Conservation (phyloP, 805 yeast genomes). For the Candida silvicultrix region DNA sequence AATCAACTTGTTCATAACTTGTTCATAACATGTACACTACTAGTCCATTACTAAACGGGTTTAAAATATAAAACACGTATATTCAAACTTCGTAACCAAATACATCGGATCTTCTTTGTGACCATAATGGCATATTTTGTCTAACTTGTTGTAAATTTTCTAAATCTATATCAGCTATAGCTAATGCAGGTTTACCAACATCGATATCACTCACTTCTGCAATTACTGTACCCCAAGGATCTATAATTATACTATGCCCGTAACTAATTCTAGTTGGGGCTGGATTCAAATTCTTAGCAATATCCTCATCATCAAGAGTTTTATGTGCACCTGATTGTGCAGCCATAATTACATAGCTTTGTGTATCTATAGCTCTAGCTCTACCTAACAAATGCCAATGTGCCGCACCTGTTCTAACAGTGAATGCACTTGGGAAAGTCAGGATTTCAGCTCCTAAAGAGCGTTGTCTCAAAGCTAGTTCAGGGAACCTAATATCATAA, state of each 20-base stretch:
- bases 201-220: slow-evolving; percentile 47
- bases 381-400: slow-evolving; percentile 82
- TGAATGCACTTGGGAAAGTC: slow-evolving; percentile 89
- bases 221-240: slow-evolving; percentile 84
- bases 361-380: slow-evolving; percentile 86
- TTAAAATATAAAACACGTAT: too few species aligned
- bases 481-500: slow-evolving; percentile 87
- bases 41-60: too few species aligned
- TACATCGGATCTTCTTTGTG: slow-evolving; percentile 63
- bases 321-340: slow-evolving; percentile 71
- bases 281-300: slow-evolving; percentile 17
- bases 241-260: slow-evolving; percentile 84
- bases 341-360: slow-evolving; percentile 81
- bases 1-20: too few species aligned
- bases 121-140: slow-evolving; percentile 68
- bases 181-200: slow-evolving; percentile 35
- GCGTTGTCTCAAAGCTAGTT: slow-evolving; percentile 59
- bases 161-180: slow-evolving; percentile 63
- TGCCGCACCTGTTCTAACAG: slow-evolving; percentile 82
- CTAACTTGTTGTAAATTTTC: slow-evolving; percentile 45
- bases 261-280: slow-evolving; percentile 53
- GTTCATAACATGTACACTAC: too few species aligned
- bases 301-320: slow-evolving; percentile 33
- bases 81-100: slow-evolving; percentile 24
- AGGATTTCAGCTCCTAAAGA: slow-evolving; percentile 68